Conservation (phyloP, 2,329 filamentous ascomycete species). For the Alternaria burnsii region DNA sequence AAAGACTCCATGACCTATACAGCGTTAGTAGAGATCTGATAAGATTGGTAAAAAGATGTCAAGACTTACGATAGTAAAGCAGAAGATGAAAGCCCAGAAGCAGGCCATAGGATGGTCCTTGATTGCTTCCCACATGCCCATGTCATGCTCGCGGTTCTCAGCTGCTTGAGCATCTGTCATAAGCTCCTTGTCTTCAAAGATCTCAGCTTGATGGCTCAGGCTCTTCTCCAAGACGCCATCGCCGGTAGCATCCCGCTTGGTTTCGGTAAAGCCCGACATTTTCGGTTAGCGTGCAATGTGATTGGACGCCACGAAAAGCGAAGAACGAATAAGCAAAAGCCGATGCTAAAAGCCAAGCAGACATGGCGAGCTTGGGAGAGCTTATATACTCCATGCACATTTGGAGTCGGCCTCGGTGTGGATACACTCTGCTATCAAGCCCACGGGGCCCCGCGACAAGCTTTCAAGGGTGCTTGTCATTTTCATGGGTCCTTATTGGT, state of each 20-base stretch:
- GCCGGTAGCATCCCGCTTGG: conserved; percentile 12
- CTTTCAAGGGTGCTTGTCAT: conserved; percentile 22
- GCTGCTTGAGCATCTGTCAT: conserved; percentile 60
- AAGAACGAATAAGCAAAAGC: conserved; percentile 20
- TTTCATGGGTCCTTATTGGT: conserved; percentile 17
- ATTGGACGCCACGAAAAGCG: conserved; percentile 16
- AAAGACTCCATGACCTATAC: conserved; percentile 70
- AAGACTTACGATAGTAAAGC: conserved; percentile 60
- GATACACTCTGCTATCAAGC: conserved; percentile 6
- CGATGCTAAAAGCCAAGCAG: conserved; percentile 11
- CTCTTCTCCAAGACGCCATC: conserved; percentile 14
- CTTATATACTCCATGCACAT: conserved; percentile 19
- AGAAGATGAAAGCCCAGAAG: conserved; percentile 65
- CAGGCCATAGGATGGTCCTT: conserved; percentile 61
- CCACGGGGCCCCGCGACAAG: conserved; percentile 33
- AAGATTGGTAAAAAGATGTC: not conserved
- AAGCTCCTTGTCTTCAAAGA: conserved; percentile 32
- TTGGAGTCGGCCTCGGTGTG: conserved; percentile 13
- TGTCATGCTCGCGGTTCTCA: conserved; percentile 62
- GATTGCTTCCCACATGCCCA: conserved; percentile 59
- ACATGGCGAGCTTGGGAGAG: not conserved
- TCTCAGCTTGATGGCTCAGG: conserved; percentile 16
- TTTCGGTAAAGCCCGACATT: conserved; percentile 16
- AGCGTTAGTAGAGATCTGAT: conserved; percentile 2
- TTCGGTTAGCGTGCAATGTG: conserved; percentile 8